These are phyloP conservation scores for Sanghuangporus sanghuang DNA, from an alignment of 1,284 basidiomycete species.

Conservation along the genomic window DNA sequence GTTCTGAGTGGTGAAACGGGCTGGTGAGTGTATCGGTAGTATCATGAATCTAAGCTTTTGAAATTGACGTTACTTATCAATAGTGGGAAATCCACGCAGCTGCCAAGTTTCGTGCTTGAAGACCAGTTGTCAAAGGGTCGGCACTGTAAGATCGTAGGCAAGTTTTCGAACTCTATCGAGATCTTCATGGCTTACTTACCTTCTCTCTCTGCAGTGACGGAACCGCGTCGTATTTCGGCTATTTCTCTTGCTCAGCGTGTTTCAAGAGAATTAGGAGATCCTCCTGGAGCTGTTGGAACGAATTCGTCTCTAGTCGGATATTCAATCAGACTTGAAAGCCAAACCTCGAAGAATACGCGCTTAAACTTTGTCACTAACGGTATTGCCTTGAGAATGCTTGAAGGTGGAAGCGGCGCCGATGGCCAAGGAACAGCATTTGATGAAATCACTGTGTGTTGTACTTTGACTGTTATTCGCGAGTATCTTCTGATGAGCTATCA, in stretches of 20 bases:
- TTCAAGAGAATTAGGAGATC: slow-evolving; percentile 89
- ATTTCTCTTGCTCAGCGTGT: slow-evolving; percentile 97
- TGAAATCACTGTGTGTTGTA: slow-evolving; percentile 75
- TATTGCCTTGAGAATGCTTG: slow-evolving; percentile 95
- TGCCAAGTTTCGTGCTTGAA: slow-evolving; percentile 94
- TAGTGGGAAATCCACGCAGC: slow-evolving; percentile 97
- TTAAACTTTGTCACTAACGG: slow-evolving; percentile 91
- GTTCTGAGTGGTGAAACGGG: slow-evolving; percentile 98
- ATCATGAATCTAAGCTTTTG: not conserved
- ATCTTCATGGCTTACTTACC: not conserved
- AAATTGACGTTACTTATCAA: not conserved
- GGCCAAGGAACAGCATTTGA: slow-evolving; percentile 81
- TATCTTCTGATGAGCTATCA: not conserved
- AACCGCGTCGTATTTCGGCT: slow-evolving; percentile 95
- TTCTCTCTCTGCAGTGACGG: slow-evolving; percentile 58
- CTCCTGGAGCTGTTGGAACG: slow-evolving; percentile 77
- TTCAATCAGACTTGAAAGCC: slow-evolving; percentile 91
- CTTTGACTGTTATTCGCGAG: slow-evolving; percentile 3
- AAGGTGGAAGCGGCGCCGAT: slow-evolving; percentile 62
- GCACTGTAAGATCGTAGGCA: slow-evolving; percentile 78
- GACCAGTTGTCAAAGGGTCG: slow-evolving; percentile 79
- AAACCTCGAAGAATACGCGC: slow-evolving; percentile 75
- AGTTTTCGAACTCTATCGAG: not conserved
- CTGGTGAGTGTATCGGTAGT: slow-evolving; percentile 50
- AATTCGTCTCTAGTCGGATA: slow-evolving; percentile 86